Percentiles rank a stretch among this genome's conserved stretches.
phyloP scores from a whole-genome alignment of 1,284 basidiomycete species.

The Apiotrichum porosum region DNA sequence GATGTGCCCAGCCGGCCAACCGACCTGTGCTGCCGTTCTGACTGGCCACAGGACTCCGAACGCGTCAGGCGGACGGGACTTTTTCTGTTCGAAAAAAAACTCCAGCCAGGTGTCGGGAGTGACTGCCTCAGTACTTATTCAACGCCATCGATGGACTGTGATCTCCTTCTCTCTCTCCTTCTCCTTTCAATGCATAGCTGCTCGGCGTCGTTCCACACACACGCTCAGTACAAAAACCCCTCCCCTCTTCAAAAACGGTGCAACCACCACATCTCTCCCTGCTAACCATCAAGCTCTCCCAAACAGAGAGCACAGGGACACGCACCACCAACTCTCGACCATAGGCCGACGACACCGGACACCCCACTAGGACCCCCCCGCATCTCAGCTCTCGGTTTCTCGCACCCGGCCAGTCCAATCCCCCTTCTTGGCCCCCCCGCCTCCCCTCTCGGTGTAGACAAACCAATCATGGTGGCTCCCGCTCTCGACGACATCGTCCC shows the following conservation, averaged over 20 bases:
- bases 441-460: background rate
- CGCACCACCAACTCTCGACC: too few relatives aligned
- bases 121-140: too few relatives aligned
- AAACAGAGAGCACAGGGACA: background rate
- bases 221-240: background rate
- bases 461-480: constrained; percentile 15
- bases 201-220: background rate
- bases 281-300: background rate
- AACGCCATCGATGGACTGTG: too few relatives aligned
- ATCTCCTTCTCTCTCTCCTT: constrained; percentile 14
- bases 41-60: too few relatives aligned
- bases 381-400: too few relatives aligned
- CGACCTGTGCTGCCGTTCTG: too few relatives aligned
- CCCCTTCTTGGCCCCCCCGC: background rate
- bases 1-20: too few relatives aligned
- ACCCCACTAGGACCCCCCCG: too few relatives aligned
- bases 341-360: too few relatives aligned
- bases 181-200: constrained; percentile 12
- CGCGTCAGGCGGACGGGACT: too few relatives aligned
- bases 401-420: background rate
- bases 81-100: too few relatives aligned
- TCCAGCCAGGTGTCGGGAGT: too few relatives aligned
- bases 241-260: background rate
- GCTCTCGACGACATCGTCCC: constrained; percentile 10
- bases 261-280: background rate